A percentile compares a stretch with the other conserved stretches of the same genome.
Conservation (phyloP, 305 asterid species). For the Ruellia speciosa region DNA sequence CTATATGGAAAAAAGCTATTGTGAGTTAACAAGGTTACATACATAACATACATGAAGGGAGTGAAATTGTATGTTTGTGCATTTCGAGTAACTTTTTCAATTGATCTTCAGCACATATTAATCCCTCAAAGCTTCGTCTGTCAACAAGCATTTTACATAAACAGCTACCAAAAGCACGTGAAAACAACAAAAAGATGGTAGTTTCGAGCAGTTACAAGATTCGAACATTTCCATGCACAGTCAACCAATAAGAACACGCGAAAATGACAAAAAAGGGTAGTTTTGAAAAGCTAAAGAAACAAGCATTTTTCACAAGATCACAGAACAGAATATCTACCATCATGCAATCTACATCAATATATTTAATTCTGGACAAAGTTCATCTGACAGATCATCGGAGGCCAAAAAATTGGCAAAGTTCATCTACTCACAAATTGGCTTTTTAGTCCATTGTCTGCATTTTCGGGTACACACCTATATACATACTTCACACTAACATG, state of each 20-base stretch:
- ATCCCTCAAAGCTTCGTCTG: not conserved
- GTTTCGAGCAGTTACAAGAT: not conserved
- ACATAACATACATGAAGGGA: not conserved
- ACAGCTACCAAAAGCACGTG: not conserved
- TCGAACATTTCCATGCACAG: too few species aligned
- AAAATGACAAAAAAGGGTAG: too few species aligned
- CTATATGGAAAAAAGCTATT: not conserved
- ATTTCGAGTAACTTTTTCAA: not conserved
- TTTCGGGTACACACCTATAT: not conserved
- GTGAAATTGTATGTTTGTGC: not conserved
- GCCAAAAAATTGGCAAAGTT: not conserved
- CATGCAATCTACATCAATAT: not conserved
- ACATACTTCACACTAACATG: conserved; percentile 11
- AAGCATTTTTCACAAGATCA: too few species aligned
- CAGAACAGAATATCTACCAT: too few species aligned
- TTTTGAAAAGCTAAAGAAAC: too few species aligned
- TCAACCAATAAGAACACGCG: too few species aligned
- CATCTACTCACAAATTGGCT: not conserved
- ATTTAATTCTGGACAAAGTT: not conserved
- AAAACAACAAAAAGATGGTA: not conserved
- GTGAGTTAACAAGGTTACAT: not conserved
- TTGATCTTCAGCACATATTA: not conserved
- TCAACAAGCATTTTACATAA: not conserved
- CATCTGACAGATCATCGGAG: not conserved
- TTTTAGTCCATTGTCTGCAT: too few species aligned